Evolutionary conservation across 345 rosid genomes (phyloP).

Genomic region (Chamaenerion angustifolium): DNA sequence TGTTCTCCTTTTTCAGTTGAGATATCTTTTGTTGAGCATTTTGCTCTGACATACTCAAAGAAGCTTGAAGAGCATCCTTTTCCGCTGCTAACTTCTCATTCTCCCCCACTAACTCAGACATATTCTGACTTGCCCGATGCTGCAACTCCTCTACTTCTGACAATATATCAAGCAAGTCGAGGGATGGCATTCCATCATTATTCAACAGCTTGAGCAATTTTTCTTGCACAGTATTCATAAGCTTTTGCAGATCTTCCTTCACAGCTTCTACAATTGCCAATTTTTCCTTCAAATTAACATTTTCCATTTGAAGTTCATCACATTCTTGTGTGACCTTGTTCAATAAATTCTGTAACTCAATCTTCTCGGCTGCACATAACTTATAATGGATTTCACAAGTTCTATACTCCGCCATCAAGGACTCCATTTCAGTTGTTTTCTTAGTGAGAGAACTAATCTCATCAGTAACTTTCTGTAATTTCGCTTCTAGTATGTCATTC

Average conservation of each 20-base stretch:
- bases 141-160: constrained; percentile 1
- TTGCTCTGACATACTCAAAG: no score
- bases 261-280: constrained; percentile 17
- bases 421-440: constrained; percentile 64
- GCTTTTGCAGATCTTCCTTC: constrained; percentile 5
- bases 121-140: background rate
- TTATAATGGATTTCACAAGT: constrained; percentile 45
- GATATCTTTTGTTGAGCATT: background rate
- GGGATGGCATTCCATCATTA: background rate
- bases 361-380: constrained; percentile 41
- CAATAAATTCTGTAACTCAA: constrained; percentile 29
- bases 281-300: constrained; percentile 37
- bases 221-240: constrained; percentile 2
- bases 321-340: constrained; percentile 44
- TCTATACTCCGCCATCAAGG: constrained; percentile 33
- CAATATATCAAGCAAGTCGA: constrained; percentile 4
- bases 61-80: no score
- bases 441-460: constrained; percentile 49
- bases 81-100: background rate
- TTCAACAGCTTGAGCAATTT: constrained; percentile 1
- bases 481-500: constrained; percentile 35
- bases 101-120: constrained; percentile 15
- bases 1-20: constrained; percentile 18
- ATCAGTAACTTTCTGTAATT: constrained; percentile 31
- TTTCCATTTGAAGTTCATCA: constrained; percentile 30